These are phyloP conservation scores for Hypoxylon sp. DNA, from an alignment of 2,329 filamentous ascomycete genomes.

Conservation along the genomic window DNA sequence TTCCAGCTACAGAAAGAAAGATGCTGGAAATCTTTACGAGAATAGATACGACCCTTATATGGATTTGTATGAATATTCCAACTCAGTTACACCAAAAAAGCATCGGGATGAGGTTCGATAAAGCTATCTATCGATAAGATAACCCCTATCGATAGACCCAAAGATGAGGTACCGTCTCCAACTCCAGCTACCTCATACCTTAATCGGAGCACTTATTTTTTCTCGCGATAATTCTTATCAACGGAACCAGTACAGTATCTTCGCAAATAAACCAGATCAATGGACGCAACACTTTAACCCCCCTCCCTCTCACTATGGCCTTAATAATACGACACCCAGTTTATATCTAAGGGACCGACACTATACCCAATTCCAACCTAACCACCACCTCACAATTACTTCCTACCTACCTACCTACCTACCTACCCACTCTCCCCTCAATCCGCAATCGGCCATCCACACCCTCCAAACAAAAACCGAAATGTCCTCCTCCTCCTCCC, in stretches of 20 bases:
- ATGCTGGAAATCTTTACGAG: background rate
- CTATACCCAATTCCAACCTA: background rate
- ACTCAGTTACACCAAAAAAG: background rate
- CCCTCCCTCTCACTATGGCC: slow-evolving; percentile 27
- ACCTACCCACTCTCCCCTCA: background rate
- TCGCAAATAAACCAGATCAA: slow-evolving; percentile 10
- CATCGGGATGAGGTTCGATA: background rate
- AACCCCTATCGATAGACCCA: slow-evolving; percentile 22
- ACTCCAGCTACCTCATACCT: slow-evolving; percentile 5
- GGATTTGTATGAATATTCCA: too few species aligned
- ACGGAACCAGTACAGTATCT: background rate
- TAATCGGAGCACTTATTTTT: background rate
- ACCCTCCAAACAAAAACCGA: slow-evolving; percentile 3
- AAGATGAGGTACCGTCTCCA: background rate
- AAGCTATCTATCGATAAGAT: slow-evolving; percentile 28
- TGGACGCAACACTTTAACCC: slow-evolving; percentile 17
- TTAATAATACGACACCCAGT: slow-evolving; percentile 1
- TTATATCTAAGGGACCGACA: background rate
- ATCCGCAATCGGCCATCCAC: slow-evolving; percentile 14
- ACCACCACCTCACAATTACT: background rate
- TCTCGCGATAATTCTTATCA: slow-evolving; percentile 13
- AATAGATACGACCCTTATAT: background rate
- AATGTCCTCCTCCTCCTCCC: slow-evolving; percentile 41
- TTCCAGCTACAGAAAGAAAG: slow-evolving; percentile 10
- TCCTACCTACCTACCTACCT: background rate